Conservation (phyloP, 306 rosid species). For the Cucurbita pepo region DNA sequence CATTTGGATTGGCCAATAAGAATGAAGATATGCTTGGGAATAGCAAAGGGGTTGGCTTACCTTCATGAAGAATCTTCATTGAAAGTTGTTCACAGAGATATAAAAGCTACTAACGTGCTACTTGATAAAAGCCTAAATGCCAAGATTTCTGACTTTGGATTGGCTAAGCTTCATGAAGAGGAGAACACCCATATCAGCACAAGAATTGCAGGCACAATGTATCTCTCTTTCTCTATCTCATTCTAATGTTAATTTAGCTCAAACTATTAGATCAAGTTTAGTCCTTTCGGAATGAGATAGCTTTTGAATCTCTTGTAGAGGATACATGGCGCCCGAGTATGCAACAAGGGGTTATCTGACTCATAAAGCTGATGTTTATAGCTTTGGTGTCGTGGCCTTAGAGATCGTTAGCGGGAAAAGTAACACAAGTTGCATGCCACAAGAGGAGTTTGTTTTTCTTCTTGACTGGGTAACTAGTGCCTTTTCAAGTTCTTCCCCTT, state of each 20-base stretch:
- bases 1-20: slow-evolving; percentile 63
- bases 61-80: slow-evolving; percentile 75
- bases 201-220: slow-evolving; percentile 75
- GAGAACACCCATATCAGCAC: slow-evolving; percentile 75
- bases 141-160: slow-evolving; percentile 85
- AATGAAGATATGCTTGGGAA: slow-evolving; percentile 48
- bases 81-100: slow-evolving; percentile 81
- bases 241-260: no score
- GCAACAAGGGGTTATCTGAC: slow-evolving; percentile 81
- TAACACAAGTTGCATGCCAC: slow-evolving; percentile 55
- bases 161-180: slow-evolving; percentile 79
- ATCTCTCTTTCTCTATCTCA: not conserved
- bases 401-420: slow-evolving; percentile 54
- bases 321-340: slow-evolving; percentile 91
- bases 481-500: not conserved
- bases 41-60: slow-evolving; percentile 61
- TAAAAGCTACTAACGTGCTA: slow-evolving; percentile 70
- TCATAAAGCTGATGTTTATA: slow-evolving; percentile 71
- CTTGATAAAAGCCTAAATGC: slow-evolving; percentile 63
- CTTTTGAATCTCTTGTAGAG: slow-evolving; percentile 19
- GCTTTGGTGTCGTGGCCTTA: slow-evolving; percentile 57
- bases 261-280: no score
- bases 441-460: slow-evolving; percentile 69
- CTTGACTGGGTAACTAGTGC: slow-evolving; percentile 49
- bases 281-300: no score